Base-by-base conservation (phyloP, 768 basidiomycete genomes). In the Aureoboletus auriporus region DNA sequence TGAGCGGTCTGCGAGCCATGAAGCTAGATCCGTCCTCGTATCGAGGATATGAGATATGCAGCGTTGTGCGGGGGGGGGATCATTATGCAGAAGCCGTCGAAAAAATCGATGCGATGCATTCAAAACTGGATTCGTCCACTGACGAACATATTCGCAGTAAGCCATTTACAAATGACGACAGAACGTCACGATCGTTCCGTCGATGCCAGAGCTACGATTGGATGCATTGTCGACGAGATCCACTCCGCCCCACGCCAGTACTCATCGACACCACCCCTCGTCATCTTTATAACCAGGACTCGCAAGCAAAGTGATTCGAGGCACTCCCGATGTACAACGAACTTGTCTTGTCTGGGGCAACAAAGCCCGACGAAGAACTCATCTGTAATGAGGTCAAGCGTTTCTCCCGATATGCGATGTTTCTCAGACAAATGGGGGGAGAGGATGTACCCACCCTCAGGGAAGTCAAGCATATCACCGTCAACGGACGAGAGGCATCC, bases 401-500 rank as follows among this genome's bases (percentile, higher is more conserved):
- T 16, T 39, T 44, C 13, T 49, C 33, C 3, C 42, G 20, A 14
- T 49, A 44, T 10, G 50, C 38, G 10, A 51, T 51, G 34, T n/a
- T 34, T 51, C 14, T 51, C 50, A 6, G 44, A 46, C 34, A 34
- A 11, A 13, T 51, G n/a, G n/a, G 44, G 44, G 23, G 42, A 12
- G 8, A 13, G 2, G 29, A 12, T 0, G 42, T 44, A 29, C 42
- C 38, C 4, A 12, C 20, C 0, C 12, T 33, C 5, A 17, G 39
- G 28, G 6, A 7, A 5, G 42, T 44, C n/a, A 44, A 52, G 28
- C 16, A 42, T 1, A 55, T 27, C 13, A 42, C 57, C 0, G 26
- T 59, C n/a, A 39, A 43, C 16, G 23, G 49, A 2, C 46, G 55
- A 5, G n/a, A 34, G 3, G 1, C 30, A 33, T 46, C 58, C 4